A percentile compares a stretch with the other conserved stretches of the same genome.
Evolutionary conservation across 1,139 yeast genomes (phyloP).

Genomic region (Fermentozyma sake): DNA sequence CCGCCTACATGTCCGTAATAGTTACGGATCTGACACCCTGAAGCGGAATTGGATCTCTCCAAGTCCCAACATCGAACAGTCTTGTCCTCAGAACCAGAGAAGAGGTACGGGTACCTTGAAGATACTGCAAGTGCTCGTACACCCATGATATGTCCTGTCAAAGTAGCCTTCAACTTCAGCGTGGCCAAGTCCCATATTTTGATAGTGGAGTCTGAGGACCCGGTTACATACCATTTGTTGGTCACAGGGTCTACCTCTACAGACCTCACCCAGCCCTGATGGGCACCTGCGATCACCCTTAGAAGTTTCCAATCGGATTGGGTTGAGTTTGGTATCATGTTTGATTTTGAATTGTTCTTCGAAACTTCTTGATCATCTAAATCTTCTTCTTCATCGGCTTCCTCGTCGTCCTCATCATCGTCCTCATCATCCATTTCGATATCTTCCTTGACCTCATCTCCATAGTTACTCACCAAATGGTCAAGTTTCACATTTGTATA

Average conservation of each 20-base stretch:
- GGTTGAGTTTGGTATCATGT: background rate
- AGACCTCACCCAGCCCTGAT: slow-evolving; percentile 87
- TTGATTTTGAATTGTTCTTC: background rate
- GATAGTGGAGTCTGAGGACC: slow-evolving; percentile 83
- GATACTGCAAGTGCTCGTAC: slow-evolving; percentile 77
- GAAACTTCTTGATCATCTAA: background rate
- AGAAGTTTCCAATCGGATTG: slow-evolving; percentile 63
- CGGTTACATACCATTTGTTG: slow-evolving; percentile 89
- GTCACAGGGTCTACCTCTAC: slow-evolving; percentile 74
- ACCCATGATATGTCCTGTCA: slow-evolving; percentile 90
- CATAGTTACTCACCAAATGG: slow-evolving; percentile 7
- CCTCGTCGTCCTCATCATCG: slow-evolving; percentile 1
- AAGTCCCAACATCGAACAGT: slow-evolving; percentile 96
- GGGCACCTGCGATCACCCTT: slow-evolving; percentile 77
- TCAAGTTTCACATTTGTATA: slow-evolving; percentile 29
- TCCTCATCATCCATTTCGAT: slow-evolving; percentile 1
- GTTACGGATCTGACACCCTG: slow-evolving; percentile 60
- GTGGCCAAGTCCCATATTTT: slow-evolving; percentile 88
- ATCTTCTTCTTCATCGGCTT: slow-evolving; percentile 2
- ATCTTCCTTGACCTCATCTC: background rate
- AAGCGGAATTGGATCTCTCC: slow-evolving; percentile 66
- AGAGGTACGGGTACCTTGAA: slow-evolving; percentile 76
- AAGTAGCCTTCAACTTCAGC: slow-evolving; percentile 63
- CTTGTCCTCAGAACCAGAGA: slow-evolving; percentile 91
- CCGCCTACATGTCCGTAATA: slow-evolving; percentile 95